phyloP scores from a whole-genome alignment of 2,329 filamentous ascomycete genomes.

The Dothidotthia symphoricarpi region DNA sequence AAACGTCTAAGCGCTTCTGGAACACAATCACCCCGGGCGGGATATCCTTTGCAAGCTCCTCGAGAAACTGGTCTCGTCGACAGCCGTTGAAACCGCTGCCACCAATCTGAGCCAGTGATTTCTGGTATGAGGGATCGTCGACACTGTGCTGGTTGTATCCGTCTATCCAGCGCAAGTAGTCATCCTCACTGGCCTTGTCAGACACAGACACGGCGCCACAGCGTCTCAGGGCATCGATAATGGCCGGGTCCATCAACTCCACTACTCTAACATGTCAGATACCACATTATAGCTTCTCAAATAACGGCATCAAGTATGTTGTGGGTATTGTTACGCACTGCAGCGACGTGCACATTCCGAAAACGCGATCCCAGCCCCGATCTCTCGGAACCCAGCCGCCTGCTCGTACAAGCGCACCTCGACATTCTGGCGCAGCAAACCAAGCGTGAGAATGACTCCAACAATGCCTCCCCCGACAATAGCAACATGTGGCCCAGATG shows the following conservation, averaged over 20 bases:
- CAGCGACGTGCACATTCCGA: too few relatives aligned
- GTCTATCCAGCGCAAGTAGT: too few relatives aligned
- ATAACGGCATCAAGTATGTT: too few relatives aligned
- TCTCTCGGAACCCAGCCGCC: slow-evolving; percentile 13
- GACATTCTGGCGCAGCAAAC: slow-evolving; percentile 13
- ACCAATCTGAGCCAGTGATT: slow-evolving; percentile 30
- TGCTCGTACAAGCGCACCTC: slow-evolving; percentile 17
- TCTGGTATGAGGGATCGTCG: slow-evolving; percentile 39
- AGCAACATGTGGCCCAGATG: too few relatives aligned
- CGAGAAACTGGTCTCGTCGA: slow-evolving; percentile 11
- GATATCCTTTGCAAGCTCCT: slow-evolving; percentile 7
- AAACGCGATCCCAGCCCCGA: slow-evolving; percentile 22
- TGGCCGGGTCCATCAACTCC: too few relatives aligned
- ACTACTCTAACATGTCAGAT: too few relatives aligned
- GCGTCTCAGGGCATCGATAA: too few relatives aligned
- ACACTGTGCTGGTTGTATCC: too few relatives aligned
- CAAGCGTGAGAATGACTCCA: slow-evolving; percentile 14
- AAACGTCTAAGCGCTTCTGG: slow-evolving; percentile 7
- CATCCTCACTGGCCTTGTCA: too few relatives aligned
- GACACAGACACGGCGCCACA: too few relatives aligned
- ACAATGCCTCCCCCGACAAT: slow-evolving; percentile 23
- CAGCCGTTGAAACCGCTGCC: slow-evolving; percentile 16
- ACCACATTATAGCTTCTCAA: too few relatives aligned
- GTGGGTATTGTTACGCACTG: too few relatives aligned
- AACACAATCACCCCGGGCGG: slow-evolving; percentile 7